phyloP scores from a whole-genome alignment of 2,329 filamentous ascomycete species.

The Fusarium oxysporum region DNA sequence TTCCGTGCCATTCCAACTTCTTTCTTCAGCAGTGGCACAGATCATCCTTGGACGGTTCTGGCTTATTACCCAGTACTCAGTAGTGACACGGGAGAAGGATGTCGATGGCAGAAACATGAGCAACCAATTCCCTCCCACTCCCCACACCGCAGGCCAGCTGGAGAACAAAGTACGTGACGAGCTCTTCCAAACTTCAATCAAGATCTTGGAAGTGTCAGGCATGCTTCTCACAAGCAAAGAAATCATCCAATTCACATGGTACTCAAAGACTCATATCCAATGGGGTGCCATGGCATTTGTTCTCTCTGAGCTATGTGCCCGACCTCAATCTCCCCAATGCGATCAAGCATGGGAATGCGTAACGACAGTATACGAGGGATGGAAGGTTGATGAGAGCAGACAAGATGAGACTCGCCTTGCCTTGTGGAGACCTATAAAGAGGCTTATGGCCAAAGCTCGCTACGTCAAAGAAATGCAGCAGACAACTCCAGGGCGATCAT shows the following conservation, averaged over 20 bases:
- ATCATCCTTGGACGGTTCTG: background rate
- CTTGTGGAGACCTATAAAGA: background rate
- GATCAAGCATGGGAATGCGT: background rate
- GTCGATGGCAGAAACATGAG: accelerated
- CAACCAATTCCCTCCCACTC: background rate
- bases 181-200: background rate
- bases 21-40: background rate
- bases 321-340: background rate
- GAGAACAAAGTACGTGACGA: background rate
- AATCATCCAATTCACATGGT: background rate
- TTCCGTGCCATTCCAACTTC: background rate
- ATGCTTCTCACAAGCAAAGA: background rate
- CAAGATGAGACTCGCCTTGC: background rate
- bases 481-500: accelerated
- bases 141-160: background rate
- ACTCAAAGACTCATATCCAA: background rate
- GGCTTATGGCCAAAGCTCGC: background rate
- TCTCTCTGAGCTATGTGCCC: background rate
- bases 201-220: background rate
- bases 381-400: background rate
- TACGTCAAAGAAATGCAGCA: background rate
- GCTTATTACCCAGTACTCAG: background rate
- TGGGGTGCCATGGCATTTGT: conserved; percentile 2
- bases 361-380: background rate
- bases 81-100: background rate